Evolutionary conservation across 257 asterid species (phyloP).

Genomic region (Nicotiana otophora): DNA sequence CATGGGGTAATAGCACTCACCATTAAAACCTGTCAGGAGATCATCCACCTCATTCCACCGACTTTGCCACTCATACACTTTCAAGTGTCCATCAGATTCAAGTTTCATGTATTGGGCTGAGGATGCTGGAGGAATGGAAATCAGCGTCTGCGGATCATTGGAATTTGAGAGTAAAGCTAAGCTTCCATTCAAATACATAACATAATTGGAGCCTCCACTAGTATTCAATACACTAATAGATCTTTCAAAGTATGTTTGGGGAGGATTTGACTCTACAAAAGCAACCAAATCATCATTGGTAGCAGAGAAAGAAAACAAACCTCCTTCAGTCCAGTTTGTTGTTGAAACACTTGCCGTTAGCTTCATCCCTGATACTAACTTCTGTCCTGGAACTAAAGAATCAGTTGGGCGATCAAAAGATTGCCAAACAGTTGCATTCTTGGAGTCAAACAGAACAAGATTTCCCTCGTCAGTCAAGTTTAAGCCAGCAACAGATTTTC

Average conservation of each 20-base stretch:
- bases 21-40: constrained; percentile 15
- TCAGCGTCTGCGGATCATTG: background rate
- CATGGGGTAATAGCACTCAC: constrained; percentile 34
- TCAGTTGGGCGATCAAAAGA: constrained; percentile 43
- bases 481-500: constrained; percentile 24
- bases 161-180: constrained; percentile 22
- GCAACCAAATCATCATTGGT: constrained; percentile 22
- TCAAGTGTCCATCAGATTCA: constrained; percentile 40
- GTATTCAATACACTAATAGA: background rate
- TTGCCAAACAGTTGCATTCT: constrained; percentile 34
- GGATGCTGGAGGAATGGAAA: constrained; percentile 8
- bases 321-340: constrained; percentile 25
- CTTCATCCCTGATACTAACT: constrained; percentile 26
- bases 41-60: constrained; percentile 29
- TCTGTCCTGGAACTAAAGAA: constrained; percentile 35
- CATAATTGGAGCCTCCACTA: constrained; percentile 24
- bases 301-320: constrained; percentile 18
- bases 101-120: constrained; percentile 38
- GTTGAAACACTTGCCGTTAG: constrained; percentile 31
- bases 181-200: constrained; percentile 37
- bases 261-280: constrained; percentile 20
- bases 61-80: constrained; percentile 27
- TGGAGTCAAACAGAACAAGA: constrained; percentile 27
- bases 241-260: constrained; percentile 14
- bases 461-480: constrained; percentile 37